Conservation (phyloP, 2,329 filamentous ascomycete genomes). For the Helotiales sp. region DNA sequence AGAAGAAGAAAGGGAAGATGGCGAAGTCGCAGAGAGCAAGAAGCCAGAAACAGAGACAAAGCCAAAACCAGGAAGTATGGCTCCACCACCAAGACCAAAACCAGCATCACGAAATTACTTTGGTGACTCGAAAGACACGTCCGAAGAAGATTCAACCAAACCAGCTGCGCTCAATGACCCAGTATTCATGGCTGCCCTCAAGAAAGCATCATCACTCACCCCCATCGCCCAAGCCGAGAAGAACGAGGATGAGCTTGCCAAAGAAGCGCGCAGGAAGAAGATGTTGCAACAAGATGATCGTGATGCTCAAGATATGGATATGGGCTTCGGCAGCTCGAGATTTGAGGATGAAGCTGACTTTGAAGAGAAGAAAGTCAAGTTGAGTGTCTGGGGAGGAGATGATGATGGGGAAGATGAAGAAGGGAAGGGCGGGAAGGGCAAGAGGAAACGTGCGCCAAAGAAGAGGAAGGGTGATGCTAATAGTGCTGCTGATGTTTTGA, state of each 20-base stretch:
- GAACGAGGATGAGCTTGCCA: slow-evolving; percentile 49
- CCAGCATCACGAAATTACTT: slow-evolving; percentile 60
- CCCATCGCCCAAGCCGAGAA: slow-evolving; percentile 42
- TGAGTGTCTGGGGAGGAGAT: slow-evolving; percentile 63
- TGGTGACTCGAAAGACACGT: slow-evolving; percentile 52
- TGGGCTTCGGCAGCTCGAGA: slow-evolving; percentile 88
- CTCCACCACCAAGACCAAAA: slow-evolving; percentile 45
- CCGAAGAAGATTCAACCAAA: slow-evolving; percentile 34
- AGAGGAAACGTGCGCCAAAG: slow-evolving; percentile 70
- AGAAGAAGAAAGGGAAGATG: slow-evolving; percentile 35
- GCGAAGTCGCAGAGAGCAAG: background rate
- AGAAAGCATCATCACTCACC: slow-evolving; percentile 73
- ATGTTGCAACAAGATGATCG: slow-evolving; percentile 74
- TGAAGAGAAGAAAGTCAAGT: slow-evolving; percentile 64
- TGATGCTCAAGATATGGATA: slow-evolving; percentile 87
- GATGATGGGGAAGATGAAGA: slow-evolving; percentile 46
- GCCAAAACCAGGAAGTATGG: slow-evolving; percentile 38
- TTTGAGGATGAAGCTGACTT: slow-evolving; percentile 87
- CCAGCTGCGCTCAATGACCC: slow-evolving; percentile 68
- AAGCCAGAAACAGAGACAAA: slow-evolving; percentile 8
- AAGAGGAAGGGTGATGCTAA: slow-evolving; percentile 80
- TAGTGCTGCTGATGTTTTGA: slow-evolving; percentile 76
- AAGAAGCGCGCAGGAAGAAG: slow-evolving; percentile 68
- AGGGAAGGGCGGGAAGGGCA: slow-evolving; percentile 59
- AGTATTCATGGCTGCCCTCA: slow-evolving; percentile 78